phyloP scores from a whole-genome alignment of 148 eudicot genomes.

The Salicornia ramosissima region DNA sequence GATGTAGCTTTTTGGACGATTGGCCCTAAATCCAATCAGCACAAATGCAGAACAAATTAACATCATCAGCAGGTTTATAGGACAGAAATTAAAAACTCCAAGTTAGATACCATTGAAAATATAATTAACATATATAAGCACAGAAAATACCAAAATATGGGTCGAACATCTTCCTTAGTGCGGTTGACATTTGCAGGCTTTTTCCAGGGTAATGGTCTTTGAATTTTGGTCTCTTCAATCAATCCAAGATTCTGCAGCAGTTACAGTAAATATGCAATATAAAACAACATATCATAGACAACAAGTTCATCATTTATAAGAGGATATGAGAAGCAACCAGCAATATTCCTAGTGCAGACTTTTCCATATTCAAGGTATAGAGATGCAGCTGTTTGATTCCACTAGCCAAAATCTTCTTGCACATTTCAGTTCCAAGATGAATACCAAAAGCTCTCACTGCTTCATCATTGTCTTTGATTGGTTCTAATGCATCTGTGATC shows the following conservation, averaged over 20 bases:
- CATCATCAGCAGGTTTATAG: neutral
- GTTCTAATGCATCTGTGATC: slow-evolving; percentile 80
- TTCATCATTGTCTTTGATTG: slow-evolving; percentile 96
- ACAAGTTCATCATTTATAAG: neutral
- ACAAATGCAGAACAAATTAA: slow-evolving; percentile 14
- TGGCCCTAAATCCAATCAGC: slow-evolving; percentile 60
- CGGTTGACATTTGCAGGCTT: slow-evolving; percentile 75
- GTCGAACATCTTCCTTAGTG: slow-evolving; percentile 88
- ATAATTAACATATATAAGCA: neutral
- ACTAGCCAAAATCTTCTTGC: slow-evolving; percentile 89
- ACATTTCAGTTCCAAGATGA: slow-evolving; percentile 99
- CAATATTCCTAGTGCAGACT: slow-evolving; percentile 87
- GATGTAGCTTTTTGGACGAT: slow-evolving; percentile 94
- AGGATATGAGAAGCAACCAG: slow-evolving; percentile 45
- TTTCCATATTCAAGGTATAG: slow-evolving; percentile 95
- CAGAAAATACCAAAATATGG: slow-evolving; percentile 73
- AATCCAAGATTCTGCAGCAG: slow-evolving; percentile 84
- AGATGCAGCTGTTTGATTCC: slow-evolving; percentile 85
- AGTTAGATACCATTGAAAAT: slow-evolving; percentile 1
- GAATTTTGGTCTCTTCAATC: slow-evolving; percentile 80
- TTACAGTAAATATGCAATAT: neutral
- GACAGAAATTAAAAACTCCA: neutral
- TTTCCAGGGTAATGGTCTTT: slow-evolving; percentile 87
- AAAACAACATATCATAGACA: neutral
- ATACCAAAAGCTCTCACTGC: slow-evolving; percentile 92